Percentiles rank a stretch among this genome's conserved stretches.
phyloP scores from a whole-genome alignment of 306 rosid genomes.

The Quercus agrifolia region DNA sequence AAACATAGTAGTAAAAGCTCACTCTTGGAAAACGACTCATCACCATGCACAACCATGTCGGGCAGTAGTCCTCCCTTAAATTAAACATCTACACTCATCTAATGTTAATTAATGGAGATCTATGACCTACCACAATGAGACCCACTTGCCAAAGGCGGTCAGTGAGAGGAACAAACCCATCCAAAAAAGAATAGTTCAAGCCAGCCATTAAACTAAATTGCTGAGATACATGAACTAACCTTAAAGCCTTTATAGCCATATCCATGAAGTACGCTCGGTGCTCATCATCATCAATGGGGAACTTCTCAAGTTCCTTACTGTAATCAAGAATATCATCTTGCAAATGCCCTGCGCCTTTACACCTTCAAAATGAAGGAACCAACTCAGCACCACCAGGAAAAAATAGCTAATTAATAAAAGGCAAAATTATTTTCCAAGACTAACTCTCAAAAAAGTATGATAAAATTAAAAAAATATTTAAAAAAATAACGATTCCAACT shows the following conservation, averaged over 20 bases:
- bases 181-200: not conserved
- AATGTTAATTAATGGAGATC: not conserved
- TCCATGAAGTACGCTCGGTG: slow-evolving; percentile 59
- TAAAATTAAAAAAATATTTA: not conserved
- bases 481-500: not conserved
- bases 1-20: not conserved
- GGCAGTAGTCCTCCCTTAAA: not conserved
- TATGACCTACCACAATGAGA: not conserved
- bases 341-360: slow-evolving; percentile 86
- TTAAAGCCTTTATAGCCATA: slow-evolving; percentile 83
- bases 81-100: not conserved
- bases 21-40: not conserved
- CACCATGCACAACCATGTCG: not conserved
- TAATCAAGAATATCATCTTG: slow-evolving; percentile 77
- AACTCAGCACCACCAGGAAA: slow-evolving; percentile 17
- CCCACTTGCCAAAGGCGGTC: not conserved
- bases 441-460: not conserved
- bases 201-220: not conserved
- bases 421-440: not conserved
- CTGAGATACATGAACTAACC: slow-evolving; percentile 33
- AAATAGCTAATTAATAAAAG: not conserved
- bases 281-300: slow-evolving; percentile 61
- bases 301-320: slow-evolving; percentile 60
- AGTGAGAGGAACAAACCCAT: not conserved
- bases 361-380: slow-evolving; percentile 46